These are phyloP conservation scores for Suhomyces anneliseae DNA, from an alignment of 1,139 yeast species.

Conservation along the genomic window DNA sequence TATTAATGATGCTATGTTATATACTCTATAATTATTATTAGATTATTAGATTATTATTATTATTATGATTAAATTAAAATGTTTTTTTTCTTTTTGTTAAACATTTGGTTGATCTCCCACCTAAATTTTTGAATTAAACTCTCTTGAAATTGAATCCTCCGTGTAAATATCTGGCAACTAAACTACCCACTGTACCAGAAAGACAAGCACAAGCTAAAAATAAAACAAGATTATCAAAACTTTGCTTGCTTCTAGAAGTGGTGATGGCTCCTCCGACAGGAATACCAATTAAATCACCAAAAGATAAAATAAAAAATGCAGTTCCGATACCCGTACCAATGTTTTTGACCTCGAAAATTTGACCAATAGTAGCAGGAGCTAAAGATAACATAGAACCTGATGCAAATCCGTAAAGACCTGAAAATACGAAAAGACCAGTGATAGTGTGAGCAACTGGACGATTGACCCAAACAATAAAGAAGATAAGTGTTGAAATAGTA, in stretches of 20 bases:
- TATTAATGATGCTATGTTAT: too few species aligned
- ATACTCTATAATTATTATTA: too few species aligned
- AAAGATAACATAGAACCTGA: conserved; percentile 34
- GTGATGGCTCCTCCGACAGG: conserved; percentile 41
- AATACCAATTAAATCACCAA: conserved; percentile 35
- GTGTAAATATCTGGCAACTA: conserved; percentile 26
- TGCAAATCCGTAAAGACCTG: conserved; percentile 30
- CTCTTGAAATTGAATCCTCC: conserved; percentile 20
- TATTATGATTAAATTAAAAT: too few species aligned
- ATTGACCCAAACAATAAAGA: conserved; percentile 29
- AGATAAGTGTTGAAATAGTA: conserved; percentile 20
- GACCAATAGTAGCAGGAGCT: conserved; percentile 33
- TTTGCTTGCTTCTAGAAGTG: conserved; percentile 16
- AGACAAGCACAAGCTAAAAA: conserved; percentile 28
- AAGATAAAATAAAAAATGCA: conserved; percentile 33
- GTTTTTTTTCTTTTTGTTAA: too few species aligned
- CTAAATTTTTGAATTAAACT: neutral
- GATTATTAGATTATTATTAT: too few species aligned
- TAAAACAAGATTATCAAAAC: conserved; percentile 30
- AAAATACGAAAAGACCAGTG: conserved; percentile 27
- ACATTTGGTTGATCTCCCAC: too few species aligned
- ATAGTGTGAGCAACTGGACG: conserved; percentile 27
- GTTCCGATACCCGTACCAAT: conserved; percentile 35
- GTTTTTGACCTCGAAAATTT: conserved; percentile 28
- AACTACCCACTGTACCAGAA: conserved; percentile 28